Evolutionary conservation across 331 rosid genomes (phyloP).

Genomic region (Prunus yedoensis): DNA sequence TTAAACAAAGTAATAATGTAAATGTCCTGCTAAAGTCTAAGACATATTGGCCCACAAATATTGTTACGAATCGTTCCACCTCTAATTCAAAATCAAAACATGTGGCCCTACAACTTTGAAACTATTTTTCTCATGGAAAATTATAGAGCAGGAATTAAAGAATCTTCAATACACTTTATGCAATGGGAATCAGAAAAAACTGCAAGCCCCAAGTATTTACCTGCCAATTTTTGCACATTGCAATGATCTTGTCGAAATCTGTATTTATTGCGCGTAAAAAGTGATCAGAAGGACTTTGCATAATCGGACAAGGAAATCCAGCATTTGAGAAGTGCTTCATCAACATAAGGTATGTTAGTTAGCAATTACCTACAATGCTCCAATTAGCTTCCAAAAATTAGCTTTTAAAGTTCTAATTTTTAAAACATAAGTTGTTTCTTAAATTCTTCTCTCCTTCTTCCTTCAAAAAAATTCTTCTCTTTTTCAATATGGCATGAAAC

Average conservation of each 20-base stretch:
- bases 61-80: not conserved
- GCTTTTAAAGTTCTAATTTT: not conserved
- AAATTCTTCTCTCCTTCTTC: too few species aligned
- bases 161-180: not conserved
- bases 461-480: not conserved
- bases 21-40: not conserved
- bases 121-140: not conserved
- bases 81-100: not conserved
- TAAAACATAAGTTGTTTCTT: conserved; percentile 5
- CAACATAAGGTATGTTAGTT: conserved; percentile 35
- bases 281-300: conserved; percentile 99
- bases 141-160: not conserved
- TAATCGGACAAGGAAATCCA: conserved; percentile 99
- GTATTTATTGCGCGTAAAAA: conserved; percentile 96
- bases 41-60: not conserved
- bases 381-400: conserved; percentile 18
- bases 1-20: not conserved
- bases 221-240: conserved; percentile 99
- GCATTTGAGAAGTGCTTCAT: conserved; percentile 98
- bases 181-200: conserved; percentile 2
- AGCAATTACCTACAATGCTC: conserved; percentile 16
- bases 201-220: conserved; percentile 32
- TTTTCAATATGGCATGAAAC: not conserved
- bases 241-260: conserved; percentile 96
- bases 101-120: not conserved